A percentile compares a stretch with the other conserved stretches of the same genome.
These are phyloP conservation scores for Tardiomyces digboiensis DNA, from an alignment of 1,139 yeast genomes.

Conservation along the genomic window DNA sequence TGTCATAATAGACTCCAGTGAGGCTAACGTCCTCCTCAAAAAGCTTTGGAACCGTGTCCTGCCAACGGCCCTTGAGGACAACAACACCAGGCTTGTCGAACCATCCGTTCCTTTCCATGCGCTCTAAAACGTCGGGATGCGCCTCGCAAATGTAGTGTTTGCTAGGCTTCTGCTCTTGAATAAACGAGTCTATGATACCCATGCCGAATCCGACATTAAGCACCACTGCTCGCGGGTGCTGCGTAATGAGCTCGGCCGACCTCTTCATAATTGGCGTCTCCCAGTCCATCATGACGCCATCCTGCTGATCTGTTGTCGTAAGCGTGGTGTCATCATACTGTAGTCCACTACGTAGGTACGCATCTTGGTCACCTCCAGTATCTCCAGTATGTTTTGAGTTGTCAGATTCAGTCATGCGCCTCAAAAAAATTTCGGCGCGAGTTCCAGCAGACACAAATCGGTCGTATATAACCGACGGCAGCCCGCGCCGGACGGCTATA, in stretches of 20 bases:
- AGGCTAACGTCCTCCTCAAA: constrained; percentile 63
- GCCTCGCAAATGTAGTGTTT: constrained; percentile 89
- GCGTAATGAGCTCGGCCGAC: constrained; percentile 63
- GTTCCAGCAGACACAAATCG: constrained; percentile 79
- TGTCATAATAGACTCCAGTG: constrained; percentile 90
- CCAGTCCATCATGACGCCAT: constrained; percentile 99
- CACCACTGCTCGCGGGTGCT: constrained; percentile 27
- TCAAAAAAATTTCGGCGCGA: constrained; percentile 71
- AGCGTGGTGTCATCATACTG: constrained; percentile 65
- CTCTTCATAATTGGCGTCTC: constrained; percentile 73
- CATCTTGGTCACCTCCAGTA: constrained; percentile 37
- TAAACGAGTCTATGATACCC: constrained; percentile 86
- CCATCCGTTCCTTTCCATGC: constrained; percentile 77
- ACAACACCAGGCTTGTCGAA: constrained; percentile 62
- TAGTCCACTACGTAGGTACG: constrained; percentile 57
- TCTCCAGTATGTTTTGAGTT: constrained; percentile 35
- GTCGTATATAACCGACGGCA: constrained; percentile 28
- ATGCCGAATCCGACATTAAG: constrained; percentile 91
- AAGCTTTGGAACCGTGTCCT: constrained; percentile 59
- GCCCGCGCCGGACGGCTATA: constrained; percentile 26
- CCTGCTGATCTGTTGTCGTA: constrained; percentile 60
- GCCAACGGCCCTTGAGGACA: constrained; percentile 86
- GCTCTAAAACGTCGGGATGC: constrained; percentile 78
- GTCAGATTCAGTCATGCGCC: constrained; percentile 59
- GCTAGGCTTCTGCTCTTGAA: constrained; percentile 50